A percentile compares a stretch with the other conserved stretches of the same genome.
Evolutionary conservation across 768 basidiomycete genomes (phyloP).

Genomic region (Pholiota microspora): DNA sequence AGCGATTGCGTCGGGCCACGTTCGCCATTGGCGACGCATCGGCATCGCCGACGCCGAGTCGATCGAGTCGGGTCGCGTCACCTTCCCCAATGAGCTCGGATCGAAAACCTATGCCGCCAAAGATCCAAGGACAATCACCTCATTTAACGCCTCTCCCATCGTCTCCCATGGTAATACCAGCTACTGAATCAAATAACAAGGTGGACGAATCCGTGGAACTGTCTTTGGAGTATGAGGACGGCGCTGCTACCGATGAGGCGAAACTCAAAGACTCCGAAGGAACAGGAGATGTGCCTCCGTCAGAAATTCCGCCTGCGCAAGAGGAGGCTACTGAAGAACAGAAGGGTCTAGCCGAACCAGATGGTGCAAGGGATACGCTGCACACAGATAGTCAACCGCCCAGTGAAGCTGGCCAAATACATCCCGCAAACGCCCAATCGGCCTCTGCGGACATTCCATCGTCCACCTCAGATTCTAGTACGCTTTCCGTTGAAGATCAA

Average conservation of each 20-base stretch:
- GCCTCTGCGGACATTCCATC: too few species aligned
- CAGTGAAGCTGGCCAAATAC: too few species aligned
- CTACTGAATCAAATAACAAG: conserved; percentile 8
- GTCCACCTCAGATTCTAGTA: too few species aligned
- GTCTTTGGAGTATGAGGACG: neutral
- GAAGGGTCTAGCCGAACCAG: neutral
- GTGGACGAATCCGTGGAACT: conserved; percentile 3
- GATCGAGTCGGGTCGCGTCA: conserved; percentile 28
- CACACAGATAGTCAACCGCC: too few species aligned
- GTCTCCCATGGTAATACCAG: conserved; percentile 29
- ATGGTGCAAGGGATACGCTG: too few species aligned
- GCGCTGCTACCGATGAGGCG: neutral
- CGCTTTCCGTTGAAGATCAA: too few species aligned
- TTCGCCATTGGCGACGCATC: conserved; percentile 59
- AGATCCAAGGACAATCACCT: conserved; percentile 34
- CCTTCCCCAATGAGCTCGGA: conserved; percentile 28
- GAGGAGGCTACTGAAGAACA: neutral
- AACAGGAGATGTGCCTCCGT: neutral
- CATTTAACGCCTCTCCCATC: conserved; percentile 42
- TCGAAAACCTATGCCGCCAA: conserved; percentile 6
- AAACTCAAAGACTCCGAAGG: neutral
- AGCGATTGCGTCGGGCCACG: conserved; percentile 66
- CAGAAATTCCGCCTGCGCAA: neutral
- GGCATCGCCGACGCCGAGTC: conserved; percentile 18
- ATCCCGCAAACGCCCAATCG: neutral